Conservation (phyloP, 371 early-diverging fungal genomes). For the Rhizopus microsporus region DNA sequence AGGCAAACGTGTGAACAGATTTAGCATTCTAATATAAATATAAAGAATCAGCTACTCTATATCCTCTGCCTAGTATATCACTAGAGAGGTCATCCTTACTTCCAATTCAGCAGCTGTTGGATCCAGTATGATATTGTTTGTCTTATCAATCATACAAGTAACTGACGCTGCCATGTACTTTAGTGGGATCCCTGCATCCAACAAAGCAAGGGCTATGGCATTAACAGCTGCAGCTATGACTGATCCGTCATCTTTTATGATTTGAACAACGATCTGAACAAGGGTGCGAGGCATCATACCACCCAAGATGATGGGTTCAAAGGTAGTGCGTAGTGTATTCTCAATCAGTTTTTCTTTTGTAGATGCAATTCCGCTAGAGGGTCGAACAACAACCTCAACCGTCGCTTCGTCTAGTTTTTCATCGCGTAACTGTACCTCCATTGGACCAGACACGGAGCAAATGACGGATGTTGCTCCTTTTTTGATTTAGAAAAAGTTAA, state of each 20-base stretch:
- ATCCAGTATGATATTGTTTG: conserved; percentile 75
- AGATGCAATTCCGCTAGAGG: conserved; percentile 64
- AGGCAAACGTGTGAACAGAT: conserved; percentile 86
- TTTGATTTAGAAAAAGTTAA: neutral
- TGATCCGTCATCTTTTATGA: conserved; percentile 83
- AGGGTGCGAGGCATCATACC: conserved; percentile 88
- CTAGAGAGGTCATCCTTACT: conserved; percentile 32
- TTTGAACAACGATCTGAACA: conserved; percentile 83
- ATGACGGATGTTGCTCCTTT: conserved; percentile 75
- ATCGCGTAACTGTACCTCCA: conserved; percentile 80
- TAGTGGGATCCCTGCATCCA: conserved; percentile 93
- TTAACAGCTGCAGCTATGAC: conserved; percentile 83
- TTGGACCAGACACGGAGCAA: conserved; percentile 86
- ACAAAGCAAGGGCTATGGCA: conserved; percentile 79
- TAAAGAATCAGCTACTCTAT: neutral
- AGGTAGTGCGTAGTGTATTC: conserved; percentile 62
- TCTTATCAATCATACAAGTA: conserved; percentile 66
- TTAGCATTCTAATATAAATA: conserved; percentile 48
- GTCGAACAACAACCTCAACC: conserved; percentile 78
- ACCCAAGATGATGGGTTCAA: conserved; percentile 75
- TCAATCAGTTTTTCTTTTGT: conserved; percentile 80
- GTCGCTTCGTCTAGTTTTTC: conserved; percentile 88
- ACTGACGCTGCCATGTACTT: conserved; percentile 72
- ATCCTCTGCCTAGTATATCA: no score
- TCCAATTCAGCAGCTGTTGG: conserved; percentile 76